These are phyloP conservation scores for Mycosphaerella sp. DNA, from an alignment of 2,329 filamentous ascomycete species.

Conservation along the genomic window DNA sequence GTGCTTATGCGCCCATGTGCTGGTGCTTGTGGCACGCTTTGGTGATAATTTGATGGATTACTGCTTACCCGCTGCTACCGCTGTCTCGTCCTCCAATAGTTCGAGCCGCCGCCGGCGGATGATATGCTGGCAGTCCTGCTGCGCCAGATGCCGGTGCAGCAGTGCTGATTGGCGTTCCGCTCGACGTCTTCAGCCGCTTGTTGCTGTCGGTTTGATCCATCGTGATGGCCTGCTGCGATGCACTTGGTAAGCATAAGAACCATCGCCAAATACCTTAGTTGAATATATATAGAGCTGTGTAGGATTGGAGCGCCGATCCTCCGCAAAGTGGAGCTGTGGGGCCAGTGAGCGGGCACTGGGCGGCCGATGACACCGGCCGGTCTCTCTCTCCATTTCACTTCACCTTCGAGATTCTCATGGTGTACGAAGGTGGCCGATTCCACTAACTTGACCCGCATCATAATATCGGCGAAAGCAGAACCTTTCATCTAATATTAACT, in stretches of 20 bases:
- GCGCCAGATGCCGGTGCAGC: slow-evolving; percentile 5
- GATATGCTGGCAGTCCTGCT: slow-evolving; percentile 27
- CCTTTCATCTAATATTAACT: too few relatives aligned
- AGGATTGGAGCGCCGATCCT: slow-evolving; percentile 5
- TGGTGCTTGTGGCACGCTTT: background rate
- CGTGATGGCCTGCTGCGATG: background rate
- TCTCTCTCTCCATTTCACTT: too few relatives aligned
- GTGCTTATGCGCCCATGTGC: background rate
- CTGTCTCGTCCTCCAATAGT: slow-evolving; percentile 7
- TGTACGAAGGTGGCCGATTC: too few relatives aligned
- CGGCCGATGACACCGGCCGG: too few relatives aligned
- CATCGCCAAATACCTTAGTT: too few relatives aligned
- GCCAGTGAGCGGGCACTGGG: too few relatives aligned
- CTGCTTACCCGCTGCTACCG: slow-evolving; percentile 14
- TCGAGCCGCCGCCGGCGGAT: slow-evolving; percentile 18
- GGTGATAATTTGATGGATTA: slow-evolving; percentile 1
- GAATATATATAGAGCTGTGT: background rate
- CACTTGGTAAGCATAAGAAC: background rate
- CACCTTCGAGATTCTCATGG: too few relatives aligned
- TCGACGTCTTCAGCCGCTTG: slow-evolving; percentile 29
- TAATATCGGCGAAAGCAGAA: background rate
- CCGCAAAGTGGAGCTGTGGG: background rate
- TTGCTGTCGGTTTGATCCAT: slow-evolving; percentile 23
- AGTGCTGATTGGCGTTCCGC: slow-evolving; percentile 24
- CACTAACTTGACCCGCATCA: background rate